Base-by-base conservation (phyloP, 2,329 filamentous ascomycete genomes). In the Albifimbria verrucaria region DNA sequence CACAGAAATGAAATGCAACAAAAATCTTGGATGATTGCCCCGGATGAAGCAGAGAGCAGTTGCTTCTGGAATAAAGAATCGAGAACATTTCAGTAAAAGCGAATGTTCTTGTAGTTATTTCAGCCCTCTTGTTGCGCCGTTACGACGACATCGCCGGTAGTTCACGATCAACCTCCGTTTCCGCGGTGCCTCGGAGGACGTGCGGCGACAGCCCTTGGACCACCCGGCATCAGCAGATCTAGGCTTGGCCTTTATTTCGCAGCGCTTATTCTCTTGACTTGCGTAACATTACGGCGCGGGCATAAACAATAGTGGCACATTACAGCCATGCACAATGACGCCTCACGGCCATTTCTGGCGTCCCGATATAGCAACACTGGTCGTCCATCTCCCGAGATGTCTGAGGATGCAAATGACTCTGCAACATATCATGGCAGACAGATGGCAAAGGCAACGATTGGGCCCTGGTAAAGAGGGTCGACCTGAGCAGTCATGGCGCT, bases 51-150 rank as follows among this genome's bases (percentile, higher is more conserved):
- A n/a, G n/a, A n/a, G n/a, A n/a, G 15, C 12, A 39, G 11, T 12
- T 12, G 32, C 15, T 39, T 39, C 12, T 39, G 32, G 12, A 39
- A 39, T 39, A n/a, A 39, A 39, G 32, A 39, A 39, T 17, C 15
- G 12, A 39, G 18, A 39, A 4, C 5, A 39, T 6, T 7, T n/a
- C 4, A 39, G 32, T 6, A 6, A 39, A 39, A 6, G 32, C 32
- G 32, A 39, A 41, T 51, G 41, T 45, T 54, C 41, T 56, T 56
- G 51, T 56, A 56, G 7, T 41, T 9, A 26, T 56, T 25, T 22
- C 20, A 15, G 18, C 18, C 12, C 51, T 46, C 45, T 26, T 11
- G 15, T 43, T 11, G 24, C 43, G 47, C 50, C 48, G 53, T 26
- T 46, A 28, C 3, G 28, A 28, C 3, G 28, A 26, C 22, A 20